Evolutionary conservation across 1,139 yeast genomes (phyloP), one percentile per base, ranked within the genome.

Genomic region (Candida sojae): DNA sequence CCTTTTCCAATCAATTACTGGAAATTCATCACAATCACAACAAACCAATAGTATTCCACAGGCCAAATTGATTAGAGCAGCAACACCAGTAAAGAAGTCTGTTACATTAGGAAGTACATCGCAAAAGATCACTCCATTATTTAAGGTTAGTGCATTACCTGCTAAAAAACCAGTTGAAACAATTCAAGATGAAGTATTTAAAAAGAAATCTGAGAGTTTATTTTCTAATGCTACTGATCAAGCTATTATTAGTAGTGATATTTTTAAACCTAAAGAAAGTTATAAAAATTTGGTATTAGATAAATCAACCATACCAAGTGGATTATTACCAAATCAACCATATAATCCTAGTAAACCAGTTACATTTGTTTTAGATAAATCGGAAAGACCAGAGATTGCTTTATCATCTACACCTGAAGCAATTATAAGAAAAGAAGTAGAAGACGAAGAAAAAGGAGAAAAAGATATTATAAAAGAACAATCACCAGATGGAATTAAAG

Each of bases 171-270:
- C 51, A 33, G 62, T 53, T n/a, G 55, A 53, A 33, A 38, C 46
- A 11, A 54, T 57, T 2, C 53, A 61, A 31, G 57, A 57, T 34
- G 65, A 52, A 25, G 30, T 50, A 4, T 53, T 49, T 13, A 48
- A 50, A 6, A 52, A 54, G 45, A 56, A 53, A 42, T 46, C 52
- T 7, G 60, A 55, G 38, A 53, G 53, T 12, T 48, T 68, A 25
- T 65, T 68, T 48, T 59, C 63, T 8, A 53, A 62, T n/a, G 66
- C 70, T 33, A 79, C 87, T 4, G 93, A 87, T 63, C 77, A 80
- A 44, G 84, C 90, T 3, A 85, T 88, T 49, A 66, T 87, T 51
- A 73, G 86, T 2, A 81, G 89, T n/a, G 88, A 83, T 47, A 83
- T 88, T 6, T 88, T 88, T 63, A 79, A 86, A 4, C 91, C 91